phyloP scores from a whole-genome alignment of 2,329 filamentous ascomycete genomes.

The Colletotrichum tropicale region DNA sequence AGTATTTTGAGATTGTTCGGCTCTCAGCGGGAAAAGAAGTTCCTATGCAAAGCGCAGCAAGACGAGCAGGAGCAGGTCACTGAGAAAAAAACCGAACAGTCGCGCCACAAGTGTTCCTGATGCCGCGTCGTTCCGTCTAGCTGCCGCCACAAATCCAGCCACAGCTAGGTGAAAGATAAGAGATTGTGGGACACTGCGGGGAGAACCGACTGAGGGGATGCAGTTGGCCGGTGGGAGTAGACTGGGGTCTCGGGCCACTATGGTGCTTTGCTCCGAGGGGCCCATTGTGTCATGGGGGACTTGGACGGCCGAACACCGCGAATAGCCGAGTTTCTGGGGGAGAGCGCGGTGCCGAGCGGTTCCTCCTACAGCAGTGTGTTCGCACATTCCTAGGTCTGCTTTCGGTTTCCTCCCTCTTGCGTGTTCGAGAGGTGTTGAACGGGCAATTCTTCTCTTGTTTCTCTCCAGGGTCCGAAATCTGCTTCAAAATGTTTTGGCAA shows the following conservation, averaged over 20 bases:
- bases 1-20: background rate
- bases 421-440: background rate
- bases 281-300: constrained; percentile 18
- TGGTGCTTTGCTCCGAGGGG: background rate
- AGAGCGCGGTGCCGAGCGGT: background rate
- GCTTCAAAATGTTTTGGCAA: constrained; percentile 57
- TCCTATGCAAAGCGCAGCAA: background rate
- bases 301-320: constrained; percentile 21
- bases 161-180: background rate
- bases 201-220: background rate
- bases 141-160: constrained; percentile 11
- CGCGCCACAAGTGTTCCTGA: constrained; percentile 1
- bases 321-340: constrained; percentile 21
- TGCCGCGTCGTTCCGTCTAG: background rate
- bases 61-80: background rate
- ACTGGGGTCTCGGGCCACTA: constrained; percentile 9
- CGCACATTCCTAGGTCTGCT: constrained; percentile 12
- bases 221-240: background rate
- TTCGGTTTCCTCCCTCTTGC: background rate
- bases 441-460: background rate
- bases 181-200: constrained; percentile 5
- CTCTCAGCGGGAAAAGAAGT: background rate
- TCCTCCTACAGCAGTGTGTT: background rate
- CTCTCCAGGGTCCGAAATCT: background rate
- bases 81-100: background rate